phyloP scores from a whole-genome alignment of 441 rosid species.

The Arabidopsis lyrata region DNA sequence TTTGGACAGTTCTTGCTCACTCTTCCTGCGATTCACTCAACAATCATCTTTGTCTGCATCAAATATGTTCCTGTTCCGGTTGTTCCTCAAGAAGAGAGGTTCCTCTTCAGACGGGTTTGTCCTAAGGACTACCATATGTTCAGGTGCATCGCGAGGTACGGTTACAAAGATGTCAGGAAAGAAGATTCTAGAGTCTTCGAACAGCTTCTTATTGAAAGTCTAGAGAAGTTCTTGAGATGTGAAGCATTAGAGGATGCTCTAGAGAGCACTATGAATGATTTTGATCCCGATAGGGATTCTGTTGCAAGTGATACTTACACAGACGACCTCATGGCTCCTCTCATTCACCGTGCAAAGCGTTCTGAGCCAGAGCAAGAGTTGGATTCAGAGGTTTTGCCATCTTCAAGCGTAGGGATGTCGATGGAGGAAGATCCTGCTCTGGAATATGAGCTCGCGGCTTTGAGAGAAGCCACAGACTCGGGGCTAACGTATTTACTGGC shows the following conservation, averaged over 20 bases:
- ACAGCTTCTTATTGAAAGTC: constrained; percentile 81
- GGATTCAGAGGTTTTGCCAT: constrained; percentile 52
- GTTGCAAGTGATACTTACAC: constrained; percentile 45
- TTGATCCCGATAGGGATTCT: constrained; percentile 56
- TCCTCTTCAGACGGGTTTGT: constrained; percentile 87
- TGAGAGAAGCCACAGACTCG: constrained; percentile 80
- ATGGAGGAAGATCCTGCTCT: constrained; percentile 76
- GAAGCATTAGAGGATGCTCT: constrained; percentile 82
- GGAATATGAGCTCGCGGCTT: constrained; percentile 83
- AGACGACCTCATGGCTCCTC: constrained; percentile 63
- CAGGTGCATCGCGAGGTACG: constrained; percentile 88
- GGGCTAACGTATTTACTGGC: constrained; percentile 87
- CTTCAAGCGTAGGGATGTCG: constrained; percentile 55
- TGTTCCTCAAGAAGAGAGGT: constrained; percentile 90
- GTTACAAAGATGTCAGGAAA: constrained; percentile 88
- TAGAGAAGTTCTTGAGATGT: constrained; percentile 76
- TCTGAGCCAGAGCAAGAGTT: constrained; percentile 41
- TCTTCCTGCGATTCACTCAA: constrained; percentile 95
- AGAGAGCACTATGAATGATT: constrained; percentile 56
- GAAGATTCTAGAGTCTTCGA: constrained; percentile 88
- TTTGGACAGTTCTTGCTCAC: constrained; percentile 84
- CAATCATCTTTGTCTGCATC: constrained; percentile 87
- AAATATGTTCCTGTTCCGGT: constrained; percentile 93
- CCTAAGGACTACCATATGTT: constrained; percentile 95
- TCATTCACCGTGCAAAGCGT: constrained; percentile 56